Evolutionary conservation across 2,329 filamentous ascomycete genomes (phyloP).

Genomic region (Aureobasidium namibiae): DNA sequence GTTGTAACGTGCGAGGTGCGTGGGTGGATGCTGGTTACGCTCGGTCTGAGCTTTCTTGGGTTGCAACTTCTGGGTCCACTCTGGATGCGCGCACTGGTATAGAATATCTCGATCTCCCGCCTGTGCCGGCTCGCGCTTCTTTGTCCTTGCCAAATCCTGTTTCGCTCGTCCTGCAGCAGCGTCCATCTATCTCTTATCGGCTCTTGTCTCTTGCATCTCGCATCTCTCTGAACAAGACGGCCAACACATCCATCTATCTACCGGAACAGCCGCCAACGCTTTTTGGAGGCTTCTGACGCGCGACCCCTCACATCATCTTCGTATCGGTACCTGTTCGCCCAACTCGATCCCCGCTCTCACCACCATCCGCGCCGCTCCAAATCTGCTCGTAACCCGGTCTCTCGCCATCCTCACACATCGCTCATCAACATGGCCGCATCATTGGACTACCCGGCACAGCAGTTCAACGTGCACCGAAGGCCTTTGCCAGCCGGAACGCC

Average conservation of each 20-base stretch:
- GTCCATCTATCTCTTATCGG: neutral
- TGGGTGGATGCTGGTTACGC: neutral
- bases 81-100: neutral
- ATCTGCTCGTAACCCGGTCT: neutral
- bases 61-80: neutral
- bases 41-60: neutral
- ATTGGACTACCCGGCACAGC: slow-evolving; percentile 15
- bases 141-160: neutral
- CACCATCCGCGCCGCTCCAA: neutral
- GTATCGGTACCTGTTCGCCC: slow-evolving; percentile 2
- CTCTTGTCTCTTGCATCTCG: neutral
- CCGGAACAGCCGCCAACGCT: slow-evolving; percentile 3
- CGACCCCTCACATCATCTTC: slow-evolving; percentile 9
- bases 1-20: neutral
- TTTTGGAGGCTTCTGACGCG: neutral
- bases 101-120: slow-evolving; percentile 3
- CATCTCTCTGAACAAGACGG: neutral
- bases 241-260: too few species aligned
- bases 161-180: neutral
- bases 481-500: slow-evolving; percentile 14
- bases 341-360: neutral
- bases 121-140: neutral
- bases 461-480: slow-evolving; percentile 16
- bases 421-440: slow-evolving; percentile 15
- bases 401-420: neutral